Percentiles rank a stretch among this genome's conserved stretches.
Evolutionary conservation across 2,329 filamentous ascomycete species (phyloP).

Genomic region (Monosporascus sp.): DNA sequence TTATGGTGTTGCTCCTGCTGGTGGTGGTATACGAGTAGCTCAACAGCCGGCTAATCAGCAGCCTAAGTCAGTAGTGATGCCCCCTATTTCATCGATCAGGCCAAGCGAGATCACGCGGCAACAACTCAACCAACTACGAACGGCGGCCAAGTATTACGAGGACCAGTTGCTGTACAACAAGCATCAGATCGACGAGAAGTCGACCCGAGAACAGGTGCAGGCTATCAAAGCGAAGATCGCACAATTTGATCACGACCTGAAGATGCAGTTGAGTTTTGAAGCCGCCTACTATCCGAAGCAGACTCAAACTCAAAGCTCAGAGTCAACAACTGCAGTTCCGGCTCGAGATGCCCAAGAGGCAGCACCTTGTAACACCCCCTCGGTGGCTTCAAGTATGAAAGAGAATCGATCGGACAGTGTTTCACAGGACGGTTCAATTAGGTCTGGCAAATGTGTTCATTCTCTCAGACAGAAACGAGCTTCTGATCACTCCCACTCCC

Average conservation of each 20-base stretch:
- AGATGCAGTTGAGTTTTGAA: slow-evolving; percentile 42
- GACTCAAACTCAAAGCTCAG: slow-evolving; percentile 5
- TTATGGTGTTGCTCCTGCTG: slow-evolving; percentile 2
- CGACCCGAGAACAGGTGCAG: slow-evolving; percentile 40
- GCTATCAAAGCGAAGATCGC: slow-evolving; percentile 41
- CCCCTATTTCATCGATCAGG: slow-evolving; percentile 54
- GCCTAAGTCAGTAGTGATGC: slow-evolving; percentile 18
- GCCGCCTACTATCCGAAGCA: slow-evolving; percentile 35
- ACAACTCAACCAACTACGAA: slow-evolving; percentile 48
- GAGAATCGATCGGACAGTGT: slow-evolving; percentile 14
- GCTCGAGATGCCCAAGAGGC: slow-evolving; percentile 6
- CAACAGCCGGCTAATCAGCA: slow-evolving; percentile 1
- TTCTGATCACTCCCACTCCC: slow-evolving; percentile 9
- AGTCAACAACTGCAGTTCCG: slow-evolving; percentile 18
- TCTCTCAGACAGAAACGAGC: slow-evolving; percentile 10
- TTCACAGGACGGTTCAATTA: slow-evolving; percentile 17
- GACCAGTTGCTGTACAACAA: slow-evolving; percentile 58
- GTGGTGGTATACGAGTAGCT: slow-evolving; percentile 1
- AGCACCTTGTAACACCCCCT: slow-evolving; percentile 14
- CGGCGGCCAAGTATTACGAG: slow-evolving; percentile 51
- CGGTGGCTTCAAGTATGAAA: slow-evolving; percentile 22
- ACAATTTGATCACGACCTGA: slow-evolving; percentile 49
- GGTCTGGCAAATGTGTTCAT: slow-evolving; percentile 7
- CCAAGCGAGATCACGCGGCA: slow-evolving; percentile 57
- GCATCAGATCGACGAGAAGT: slow-evolving; percentile 56